Base-by-base conservation (phyloP, 441 rosid species). In the Omphalea diandra region DNA sequence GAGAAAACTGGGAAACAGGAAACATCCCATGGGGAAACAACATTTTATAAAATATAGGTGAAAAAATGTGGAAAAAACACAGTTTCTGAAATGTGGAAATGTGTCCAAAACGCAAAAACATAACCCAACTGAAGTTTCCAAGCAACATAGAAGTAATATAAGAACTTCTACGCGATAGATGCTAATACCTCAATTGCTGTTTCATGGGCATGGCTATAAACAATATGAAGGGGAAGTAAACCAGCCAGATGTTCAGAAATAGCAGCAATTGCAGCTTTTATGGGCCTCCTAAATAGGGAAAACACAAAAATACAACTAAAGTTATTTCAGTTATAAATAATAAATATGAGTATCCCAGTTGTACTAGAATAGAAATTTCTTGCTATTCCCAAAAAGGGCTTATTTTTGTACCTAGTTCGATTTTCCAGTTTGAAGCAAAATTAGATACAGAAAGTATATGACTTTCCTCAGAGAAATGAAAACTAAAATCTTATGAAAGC, bases 241-340 rank as follows among this genome's bases (percentile, higher is more conserved):
- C 99, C 99, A 65, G 99, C 97, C 74, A 93, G 72, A 84, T 93
- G 97, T 80, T 91, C 97, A 60, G 99, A 86, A 73, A 91, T 94
- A 76, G 96, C 88, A 80, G 97, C 93, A 77, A 96, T 69, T 65
- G 92, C 97, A 74, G 99, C 93, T 83, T 91, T 96, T 72, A 88
- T 73, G 20, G 98, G 98, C 81, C 82, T 85, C 91, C 99, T 96
- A 82, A 61, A 67, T n/a, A 31, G 61, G 43, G 26, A 40, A 29
- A 69, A 73, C 55, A 50, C 32, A 31, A 47, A 32, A 63, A 65
- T 29, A 65, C 5, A 52, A 31, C 67, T 38, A 56, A 11, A 67
- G 5, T n/a, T 12, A n/a, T 35, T 53, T 9, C 36, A 26, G 57
- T 32, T 65, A 18, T n/a, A 32, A 65, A 22, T 18, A 4, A 65